These are phyloP conservation scores for Scheffersomyces coipomensis DNA, from an alignment of 805 yeast genomes.

Conservation along the genomic window DNA sequence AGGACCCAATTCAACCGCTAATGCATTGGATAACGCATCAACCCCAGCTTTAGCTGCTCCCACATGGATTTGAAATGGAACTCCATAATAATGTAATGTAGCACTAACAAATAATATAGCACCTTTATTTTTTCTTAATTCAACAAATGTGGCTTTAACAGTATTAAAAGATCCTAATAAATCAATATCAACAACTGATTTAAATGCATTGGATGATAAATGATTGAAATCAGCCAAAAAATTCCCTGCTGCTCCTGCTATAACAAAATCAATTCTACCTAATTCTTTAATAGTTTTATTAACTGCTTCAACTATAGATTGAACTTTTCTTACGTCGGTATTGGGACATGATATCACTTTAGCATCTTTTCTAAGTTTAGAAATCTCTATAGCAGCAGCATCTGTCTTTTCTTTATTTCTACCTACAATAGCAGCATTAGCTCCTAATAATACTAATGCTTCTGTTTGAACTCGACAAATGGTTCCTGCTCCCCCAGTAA, in stretches of 20 bases:
- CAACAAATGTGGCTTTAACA: slow-evolving; percentile 36
- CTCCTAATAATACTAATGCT: slow-evolving; percentile 81
- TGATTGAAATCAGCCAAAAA: slow-evolving; percentile 43
- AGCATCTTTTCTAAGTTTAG: slow-evolving; percentile 50
- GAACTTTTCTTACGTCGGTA: slow-evolving; percentile 73
- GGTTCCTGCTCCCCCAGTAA: slow-evolving; percentile 95
- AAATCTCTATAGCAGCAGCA: slow-evolving; percentile 63
- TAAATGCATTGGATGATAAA: slow-evolving; percentile 41
- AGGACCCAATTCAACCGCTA: slow-evolving; percentile 91
- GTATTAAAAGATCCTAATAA: slow-evolving; percentile 42
- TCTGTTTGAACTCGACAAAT: slow-evolving; percentile 88
- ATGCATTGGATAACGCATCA: slow-evolving; percentile 77
- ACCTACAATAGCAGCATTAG: slow-evolving; percentile 83
- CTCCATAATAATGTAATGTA: slow-evolving; percentile 43
- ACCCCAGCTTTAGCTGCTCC: slow-evolving; percentile 97
- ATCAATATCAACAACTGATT: slow-evolving; percentile 37
- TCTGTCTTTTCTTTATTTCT: slow-evolving; percentile 66
- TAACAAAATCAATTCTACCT: slow-evolving; percentile 43
- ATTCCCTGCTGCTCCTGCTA: slow-evolving; percentile 47
- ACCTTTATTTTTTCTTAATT: slow-evolving; percentile 39
- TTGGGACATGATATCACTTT: slow-evolving; percentile 67
- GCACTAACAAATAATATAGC: slow-evolving; percentile 48
- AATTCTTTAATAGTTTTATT: slow-evolving; percentile 48
- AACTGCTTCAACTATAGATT: slow-evolving; percentile 60
- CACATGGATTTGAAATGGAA: slow-evolving; percentile 72